Evolutionary conservation across 441 rosid genomes (phyloP), one percentile per base, ranked within the genome.

Genomic region (Hypseocharis bilobata): DNA sequence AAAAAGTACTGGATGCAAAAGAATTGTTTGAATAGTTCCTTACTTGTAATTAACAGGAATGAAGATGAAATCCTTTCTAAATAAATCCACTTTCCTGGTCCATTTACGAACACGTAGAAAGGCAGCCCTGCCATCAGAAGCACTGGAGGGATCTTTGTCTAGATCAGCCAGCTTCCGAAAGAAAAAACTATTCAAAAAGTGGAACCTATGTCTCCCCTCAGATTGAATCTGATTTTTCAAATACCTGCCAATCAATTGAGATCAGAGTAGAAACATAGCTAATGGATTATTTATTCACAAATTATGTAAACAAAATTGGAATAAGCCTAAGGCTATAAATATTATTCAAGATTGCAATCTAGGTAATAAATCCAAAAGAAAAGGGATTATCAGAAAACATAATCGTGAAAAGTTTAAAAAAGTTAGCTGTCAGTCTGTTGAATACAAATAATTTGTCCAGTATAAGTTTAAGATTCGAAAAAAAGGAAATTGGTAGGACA

Each of bases 31-130:
- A n/a, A 45, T 27, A 64, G 63, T 60, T 49, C 5, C 71, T 76
- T 68, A 92, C 98, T 85, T 92, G 85, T 72, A 90, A 67, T 92
- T 92, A 64, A 92, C 83, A 63, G 98, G 98, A 79, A 92, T 77
- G 71, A 90, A 90, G 72, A 90, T 74, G 76, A 85, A 92, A 76
- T 92, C 98, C 69, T 87, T 92, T 70, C 77, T 83, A 73, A 90
- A 92, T 44, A 92, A 72, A 69, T 87, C 76, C 66, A 90, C 82
- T 71, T 87, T 87, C 77, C 81, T 90, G 42, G 98, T 90, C 98
- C 98, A 92, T 76, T 90, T 92, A 72, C 74, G 85, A 68, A 92
- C 89, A 16, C 96, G 94, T 38, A 83, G 79, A 77, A 85, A 92
- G 62, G 98, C 96, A 40, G 76, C 86, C 70, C 67, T 83, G 73